A percentile compares a stretch with the other conserved stretches of the same genome.
Conservation (phyloP, 768 basidiomycete genomes). For the Cyathus striatus region DNA sequence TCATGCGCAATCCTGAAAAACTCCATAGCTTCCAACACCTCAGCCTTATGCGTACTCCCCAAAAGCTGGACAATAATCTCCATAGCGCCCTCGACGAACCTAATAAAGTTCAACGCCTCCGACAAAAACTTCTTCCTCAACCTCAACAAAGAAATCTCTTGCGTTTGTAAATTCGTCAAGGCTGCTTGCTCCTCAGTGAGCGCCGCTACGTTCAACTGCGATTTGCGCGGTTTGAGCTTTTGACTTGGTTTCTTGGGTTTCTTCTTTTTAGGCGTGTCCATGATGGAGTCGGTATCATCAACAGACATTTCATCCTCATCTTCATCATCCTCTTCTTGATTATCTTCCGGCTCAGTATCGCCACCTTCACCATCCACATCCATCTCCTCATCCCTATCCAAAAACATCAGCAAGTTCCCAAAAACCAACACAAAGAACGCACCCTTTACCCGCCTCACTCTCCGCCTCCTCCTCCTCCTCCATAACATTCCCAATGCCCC, state of each 20-base stretch:
- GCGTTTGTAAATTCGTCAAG: slow-evolving; percentile 61
- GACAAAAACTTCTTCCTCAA: slow-evolving; percentile 82
- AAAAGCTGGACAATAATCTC: slow-evolving; percentile 71
- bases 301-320: slow-evolving; percentile 33
- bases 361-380: slow-evolving; percentile 43
- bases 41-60: slow-evolving; percentile 80
- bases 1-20: slow-evolving; percentile 83
- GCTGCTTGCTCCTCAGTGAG: slow-evolving; percentile 69
- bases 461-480: slow-evolving; percentile 16
- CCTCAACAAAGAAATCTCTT: slow-evolving; percentile 60
- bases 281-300: slow-evolving; percentile 34
- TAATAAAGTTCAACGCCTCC: slow-evolving; percentile 83
- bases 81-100: slow-evolving; percentile 53
- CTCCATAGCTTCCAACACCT: slow-evolving; percentile 81
- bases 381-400: slow-evolving; percentile 42
- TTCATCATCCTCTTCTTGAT: slow-evolving; percentile 33
- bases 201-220: slow-evolving; percentile 63
- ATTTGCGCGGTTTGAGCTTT: slow-evolving; percentile 56
- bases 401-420: slow-evolving; percentile 1
- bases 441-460: slow-evolving; percentile 25
- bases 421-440: slow-evolving; percentile 3
- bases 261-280: slow-evolving; percentile 17
- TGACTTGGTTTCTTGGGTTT: slow-evolving; percentile 39
- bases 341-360: slow-evolving; percentile 23
- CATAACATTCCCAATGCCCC: slow-evolving; percentile 58